A percentile compares a stretch with the other conserved stretches of the same genome.
phyloP scores from a whole-genome alignment of 768 basidiomycete genomes.

The Boletus rubropictus region DNA sequence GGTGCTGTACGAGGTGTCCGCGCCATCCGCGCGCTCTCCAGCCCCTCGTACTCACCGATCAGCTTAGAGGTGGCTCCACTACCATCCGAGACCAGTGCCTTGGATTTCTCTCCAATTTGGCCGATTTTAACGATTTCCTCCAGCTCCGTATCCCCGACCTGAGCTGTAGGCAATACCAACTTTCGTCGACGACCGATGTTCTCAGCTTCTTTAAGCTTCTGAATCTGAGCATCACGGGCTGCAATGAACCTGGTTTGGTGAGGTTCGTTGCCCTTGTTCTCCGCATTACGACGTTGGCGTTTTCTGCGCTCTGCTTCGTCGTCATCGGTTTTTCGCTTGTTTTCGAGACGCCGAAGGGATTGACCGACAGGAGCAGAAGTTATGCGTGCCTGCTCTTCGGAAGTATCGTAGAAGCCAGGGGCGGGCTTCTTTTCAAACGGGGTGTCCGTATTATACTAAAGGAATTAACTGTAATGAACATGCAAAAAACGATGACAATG shows the following conservation, averaged over 20 bases:
- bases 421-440: conserved; percentile 98
- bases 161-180: conserved; percentile 78
- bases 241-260: conserved; percentile 93
- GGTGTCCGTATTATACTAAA: conserved; percentile 94
- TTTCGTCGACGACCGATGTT: conserved; percentile 85
- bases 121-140: conserved; percentile 99
- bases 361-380: conserved; percentile 89
- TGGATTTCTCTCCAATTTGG: conserved; percentile 82
- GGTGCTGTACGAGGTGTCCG: conserved; percentile 92
- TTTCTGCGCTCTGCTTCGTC: conserved; percentile 93
- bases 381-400: conserved; percentile 85
- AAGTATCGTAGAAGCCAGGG: conserved; percentile 93
- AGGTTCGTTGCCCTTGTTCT: conserved; percentile 60
- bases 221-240: conserved; percentile 96
- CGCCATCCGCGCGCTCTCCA: conserved; percentile 86
- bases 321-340: conserved; percentile 90
- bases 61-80: conserved; percentile 81
- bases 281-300: conserved; percentile 62
- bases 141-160: conserved; percentile 90
- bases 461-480: background rate
- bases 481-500: background rate
- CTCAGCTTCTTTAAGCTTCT: conserved; percentile 95
- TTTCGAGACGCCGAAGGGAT: conserved; percentile 85
- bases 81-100: conserved; percentile 75
- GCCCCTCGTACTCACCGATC: conserved; percentile 86